These are phyloP conservation scores for Fraxinus sp. DNA, from an alignment of 305 asterid genomes.

Conservation along the genomic window DNA sequence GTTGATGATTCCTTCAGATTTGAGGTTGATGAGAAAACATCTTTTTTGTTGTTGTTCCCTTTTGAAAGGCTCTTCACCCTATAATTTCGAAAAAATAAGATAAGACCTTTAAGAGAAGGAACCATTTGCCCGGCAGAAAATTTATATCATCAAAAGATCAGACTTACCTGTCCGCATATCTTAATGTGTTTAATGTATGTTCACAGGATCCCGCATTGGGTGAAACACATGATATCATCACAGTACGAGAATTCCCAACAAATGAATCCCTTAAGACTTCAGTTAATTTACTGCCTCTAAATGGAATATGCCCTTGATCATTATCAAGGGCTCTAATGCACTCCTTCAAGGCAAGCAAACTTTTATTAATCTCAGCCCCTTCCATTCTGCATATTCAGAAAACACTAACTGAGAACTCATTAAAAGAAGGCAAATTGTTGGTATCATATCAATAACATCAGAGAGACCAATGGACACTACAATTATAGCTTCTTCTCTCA, in stretches of 20 bases:
- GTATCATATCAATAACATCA: neutral
- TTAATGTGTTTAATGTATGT: constrained; percentile 88
- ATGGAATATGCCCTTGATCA: constrained; percentile 95
- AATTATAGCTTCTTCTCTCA: neutral
- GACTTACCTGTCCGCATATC: constrained; percentile 95
- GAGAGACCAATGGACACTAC: neutral
- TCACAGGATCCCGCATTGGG: constrained; percentile 96
- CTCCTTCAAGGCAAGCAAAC: constrained; percentile 95
- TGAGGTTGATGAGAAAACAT: constrained; percentile 54
- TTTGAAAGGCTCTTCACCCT: constrained; percentile 99
- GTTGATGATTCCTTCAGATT: constrained; percentile 74
- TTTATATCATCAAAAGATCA: neutral
- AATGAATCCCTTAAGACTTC: constrained; percentile 96
- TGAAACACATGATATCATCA: constrained; percentile 92
- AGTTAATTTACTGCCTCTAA: constrained; percentile 97
- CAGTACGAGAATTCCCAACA: constrained; percentile 95
- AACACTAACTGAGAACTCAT: constrained; percentile 4
- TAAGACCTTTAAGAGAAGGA: neutral
- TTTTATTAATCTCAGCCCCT: constrained; percentile 98
- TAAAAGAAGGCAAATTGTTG: neutral
- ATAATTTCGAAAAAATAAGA: constrained; percentile 16
- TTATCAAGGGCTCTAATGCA: constrained; percentile 98
- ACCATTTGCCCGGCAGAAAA: neutral
- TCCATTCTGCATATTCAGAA: constrained; percentile 68
- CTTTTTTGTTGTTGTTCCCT: constrained; percentile 70